phyloP scores from a whole-genome alignment of 2,329 filamentous ascomycete genomes.

The Phyllosticta capitalensis region DNA sequence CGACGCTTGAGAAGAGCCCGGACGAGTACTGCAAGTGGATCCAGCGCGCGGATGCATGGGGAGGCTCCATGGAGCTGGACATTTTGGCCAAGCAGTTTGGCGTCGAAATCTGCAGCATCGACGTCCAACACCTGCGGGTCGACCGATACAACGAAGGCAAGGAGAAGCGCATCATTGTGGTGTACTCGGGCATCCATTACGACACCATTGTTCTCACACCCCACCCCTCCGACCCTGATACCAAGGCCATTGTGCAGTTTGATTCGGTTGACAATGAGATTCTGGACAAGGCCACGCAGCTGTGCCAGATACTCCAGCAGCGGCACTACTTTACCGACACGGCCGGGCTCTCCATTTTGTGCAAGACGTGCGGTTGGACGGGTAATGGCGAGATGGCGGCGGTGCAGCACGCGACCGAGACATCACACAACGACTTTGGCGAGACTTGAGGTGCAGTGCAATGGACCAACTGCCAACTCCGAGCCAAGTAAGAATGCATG shows the following conservation, averaged over 20 bases:
- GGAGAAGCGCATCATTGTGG: constrained; percentile 61
- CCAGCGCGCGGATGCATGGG: constrained; percentile 72
- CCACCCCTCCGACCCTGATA: constrained; percentile 47
- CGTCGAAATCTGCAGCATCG: constrained; percentile 75
- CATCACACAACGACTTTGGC: constrained; percentile 49
- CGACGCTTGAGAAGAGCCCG: constrained; percentile 61
- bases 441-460: constrained; percentile 24
- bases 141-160: constrained; percentile 72
- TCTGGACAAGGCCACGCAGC: constrained; percentile 47
- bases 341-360: constrained; percentile 65
- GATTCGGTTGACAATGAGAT: constrained; percentile 46
- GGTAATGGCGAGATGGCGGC: constrained; percentile 58
- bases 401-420: constrained; percentile 50
- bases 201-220: constrained; percentile 71
- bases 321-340: constrained; percentile 87
- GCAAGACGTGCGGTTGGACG: constrained; percentile 62
- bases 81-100: constrained; percentile 79
- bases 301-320: constrained; percentile 52
- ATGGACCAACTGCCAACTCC: too few relatives aligned
- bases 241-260: constrained; percentile 59
- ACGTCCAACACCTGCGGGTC: constrained; percentile 60
- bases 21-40: constrained; percentile 76
- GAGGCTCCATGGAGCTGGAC: constrained; percentile 80
- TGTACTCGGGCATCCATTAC: constrained; percentile 91
- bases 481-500: too few relatives aligned